Evolutionary conservation across 2,329 filamentous ascomycete species (phyloP), one percentile per base, ranked within the genome.

Genomic region (Sclerotinia spermophila): DNA sequence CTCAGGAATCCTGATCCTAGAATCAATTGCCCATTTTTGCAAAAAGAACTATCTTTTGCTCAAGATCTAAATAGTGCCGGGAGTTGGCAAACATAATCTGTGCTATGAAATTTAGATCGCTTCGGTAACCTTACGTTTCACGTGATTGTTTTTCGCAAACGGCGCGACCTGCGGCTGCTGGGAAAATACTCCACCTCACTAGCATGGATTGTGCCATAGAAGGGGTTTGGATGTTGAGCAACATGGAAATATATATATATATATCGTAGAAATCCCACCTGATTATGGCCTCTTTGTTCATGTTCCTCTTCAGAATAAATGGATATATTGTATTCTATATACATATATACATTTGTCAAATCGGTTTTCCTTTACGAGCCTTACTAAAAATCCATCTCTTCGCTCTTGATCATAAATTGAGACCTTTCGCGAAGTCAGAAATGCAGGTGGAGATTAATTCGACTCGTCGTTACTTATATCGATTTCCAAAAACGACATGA

Each of bases 161-260:
- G 40, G 62, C 61, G 61, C 61, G 33, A 65, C 44, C 30, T 65
- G 61, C 62, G 62, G 62, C 45, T 65, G 62, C 45, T 53, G 33
- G 27, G 45, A 65, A 65, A 65, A 40, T 65, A 65, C 62, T 65
- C 45, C 62, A 53, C 62, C 33, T 53, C 33, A 53, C 33, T 65
- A 65, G 62, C 45, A 35, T 40, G 45, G 45, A 40, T 65, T 53
- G 33, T 65, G 33, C 44, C 45, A 65, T 65, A 40, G 62, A 53
- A 65, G 62, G 62, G 45, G 44, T 8, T 40, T 65, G 27, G 62
- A 53, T 40, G 45, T 65, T 53, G 33, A 65, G 33, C 10, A 65
- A 65, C 45, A 53, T 53, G 45, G 44, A 17, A 27, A 17, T 65
- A 65, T 65, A 65, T 38, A 17, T 65, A 65, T 65, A 65, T 38